Base-by-base conservation (phyloP, 768 basidiomycete genomes). In the Sarcomyxa edulis region DNA sequence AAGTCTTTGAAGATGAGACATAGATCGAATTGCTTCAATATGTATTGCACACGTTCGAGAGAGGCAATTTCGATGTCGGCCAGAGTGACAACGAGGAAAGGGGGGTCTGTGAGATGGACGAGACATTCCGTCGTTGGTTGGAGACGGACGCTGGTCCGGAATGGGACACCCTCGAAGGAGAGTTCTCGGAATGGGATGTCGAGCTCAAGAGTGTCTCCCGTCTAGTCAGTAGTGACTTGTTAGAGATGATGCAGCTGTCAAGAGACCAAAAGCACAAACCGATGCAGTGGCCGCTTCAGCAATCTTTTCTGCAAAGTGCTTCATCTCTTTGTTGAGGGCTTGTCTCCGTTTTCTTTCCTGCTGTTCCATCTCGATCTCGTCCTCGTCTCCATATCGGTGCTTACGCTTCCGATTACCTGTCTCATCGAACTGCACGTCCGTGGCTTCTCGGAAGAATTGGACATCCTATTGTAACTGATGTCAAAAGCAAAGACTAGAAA, bases 391-490 rank as follows among this genome's bases (percentile, higher is more conserved):
- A 53, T 97, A 97, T 39, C 95, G 79, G 51, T 93, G 88, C 60
- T 96, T 93, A 39, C 95, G 79, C 61, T 98, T 98, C 49, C 94
- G 78, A 52, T 98, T 98, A n/a, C 96, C 96, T 1, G 96, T 98
- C 61, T 99, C 96, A 53, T 99, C 96, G 53, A 98, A 97, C 47
- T 94, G 89, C 20, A 95, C 89, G 48, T 99, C 96, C 0, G 91
- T 89, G 6, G 94, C 95, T 65, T 98, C 96, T 7, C 95, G 87
- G 69, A 88, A 93, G 61, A 99, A 97, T 76, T 98, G 96, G 5
- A 98, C 79, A 58, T 99, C 96, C 88, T 95, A 45, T 18, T 28
- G 28, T 29, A 14, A 29, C 22, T 14, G 9, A 43, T 41, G 41
- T 36, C 19, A 7, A 14, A 22, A 9, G 44, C 27, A 21, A 4